Base-by-base conservation (phyloP, 2,329 filamentous ascomycete genomes). In the Atkinsonella hypoxylon region DNA sequence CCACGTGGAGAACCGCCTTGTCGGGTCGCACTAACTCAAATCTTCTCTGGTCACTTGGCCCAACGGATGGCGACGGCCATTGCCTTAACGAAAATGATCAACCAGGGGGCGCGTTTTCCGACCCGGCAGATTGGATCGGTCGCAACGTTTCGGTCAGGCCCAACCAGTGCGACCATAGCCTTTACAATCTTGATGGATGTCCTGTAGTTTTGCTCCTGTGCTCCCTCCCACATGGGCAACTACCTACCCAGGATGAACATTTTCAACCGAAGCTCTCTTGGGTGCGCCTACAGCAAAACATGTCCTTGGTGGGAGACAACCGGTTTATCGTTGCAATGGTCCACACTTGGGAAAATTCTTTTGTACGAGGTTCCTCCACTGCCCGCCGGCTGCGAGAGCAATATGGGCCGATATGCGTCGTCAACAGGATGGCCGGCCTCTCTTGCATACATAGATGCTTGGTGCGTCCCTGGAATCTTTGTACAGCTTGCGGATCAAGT, bases 81-180 rank as follows among this genome's bases (percentile, higher is more conserved):
- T 26, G 26, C 26, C 26, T 26, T 42, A 32, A 52, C 44, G 40
- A 36, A 17, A 42, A 38, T 18, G 45, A 11, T 39, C 30, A 47
- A 48, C 47, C 38, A 43, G 41, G 41, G 22, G 40, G 49, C 22
- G 20, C 12, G n/a, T 20, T n/a, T 45, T 34, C n/a, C 49, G 50
- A 51, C 52, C 52, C 52, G 52, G 49, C 49, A 54, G 49, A 43
- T 34, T 54, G 52, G 52, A 34, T 54, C 52, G 41, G 49, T 49
- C 49, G 38, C 46, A 47, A 49, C 42, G 40, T 43, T 51, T 51
- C 52, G 45, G 45, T 50, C 41, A 53, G 48, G 49, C 48, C 48
- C 31, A 49, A 20, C 20, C 41, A 44, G 48, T 49, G 48, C 41
- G 30, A 49, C 48, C 22, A 40, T 12, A 36, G 39, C 47, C 17